Evolutionary conservation across 148 eudicot genomes (phyloP), one percentile per base, ranked within the genome.

Genomic region (Rhododendron ovatum): DNA sequence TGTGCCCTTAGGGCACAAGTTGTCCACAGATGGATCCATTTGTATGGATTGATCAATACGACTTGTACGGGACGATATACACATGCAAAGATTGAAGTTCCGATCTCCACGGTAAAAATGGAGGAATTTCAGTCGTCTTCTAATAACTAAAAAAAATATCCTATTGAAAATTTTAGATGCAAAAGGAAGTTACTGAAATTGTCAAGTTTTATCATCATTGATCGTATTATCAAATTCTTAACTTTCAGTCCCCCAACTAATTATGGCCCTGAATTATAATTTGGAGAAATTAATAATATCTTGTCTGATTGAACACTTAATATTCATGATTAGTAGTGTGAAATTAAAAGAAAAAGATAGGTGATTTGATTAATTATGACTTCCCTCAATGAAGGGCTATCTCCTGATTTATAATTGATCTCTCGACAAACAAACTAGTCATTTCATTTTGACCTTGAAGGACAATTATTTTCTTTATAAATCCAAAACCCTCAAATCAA

Each of bases 401-500:
- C 73, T 9, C 20, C 33, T 67, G 73, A 67, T 26, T 71, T 53
- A 30, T 6, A 18, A 28, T 33, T 30, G 67, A 53, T 81, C 24
- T 81, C 24, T 51, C 41, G 65, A 81, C 65, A 53, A 81, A 33
- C 7, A 71, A 81, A 81, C 15, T 30, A 30, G 65, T 81, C 67
- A 51, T 81, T 53, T 81, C 65, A 30, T 30, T 53, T 81, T 50
- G 83, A 81, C 24, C 7, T 30, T 51, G 1, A 20, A 15, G 41
- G 43, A 30, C 65, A 79, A 79, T 78, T 79, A 79, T 79, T 79
- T 79, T 79, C 82, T 33, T 81, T 22, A 81, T 53, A 8, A 81
- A 15, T 57, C 45, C 83, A 81, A 81, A 30, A 26, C 13, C 63
- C 53, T 81, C 59, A 47, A 53, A 81, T 50, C 39, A 35, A 80